These are phyloP conservation scores for Lactifluus subvellereus DNA, from an alignment of 768 basidiomycete genomes.

Conservation along the genomic window DNA sequence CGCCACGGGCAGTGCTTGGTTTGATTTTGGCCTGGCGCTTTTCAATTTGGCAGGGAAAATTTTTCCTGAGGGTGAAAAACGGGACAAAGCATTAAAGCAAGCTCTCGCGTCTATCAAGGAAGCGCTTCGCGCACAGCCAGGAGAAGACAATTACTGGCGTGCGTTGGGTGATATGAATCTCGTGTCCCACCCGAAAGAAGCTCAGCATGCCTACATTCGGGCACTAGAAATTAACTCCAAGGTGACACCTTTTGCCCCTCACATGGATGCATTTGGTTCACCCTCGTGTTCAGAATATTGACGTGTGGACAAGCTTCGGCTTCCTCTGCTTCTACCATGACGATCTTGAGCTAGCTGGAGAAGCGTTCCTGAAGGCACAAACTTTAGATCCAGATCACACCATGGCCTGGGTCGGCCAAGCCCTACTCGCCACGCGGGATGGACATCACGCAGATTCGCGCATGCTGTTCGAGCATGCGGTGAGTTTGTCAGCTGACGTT, in stretches of 20 bases:
- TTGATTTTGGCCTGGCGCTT: conserved; percentile 65
- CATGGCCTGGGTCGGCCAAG: conserved; percentile 88
- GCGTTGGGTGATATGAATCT: conserved; percentile 74
- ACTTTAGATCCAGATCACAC: conserved; percentile 87
- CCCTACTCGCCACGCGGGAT: conserved; percentile 56
- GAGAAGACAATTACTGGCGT: conserved; percentile 74
- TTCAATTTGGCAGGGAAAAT: conserved; percentile 40
- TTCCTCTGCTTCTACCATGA: conserved; percentile 75
- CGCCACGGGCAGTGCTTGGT: conserved; percentile 55
- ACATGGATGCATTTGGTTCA: conserved; percentile 8
- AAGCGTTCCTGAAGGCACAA: conserved; percentile 83
- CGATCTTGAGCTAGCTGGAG: conserved; percentile 78
- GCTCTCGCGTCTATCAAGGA: conserved; percentile 54
- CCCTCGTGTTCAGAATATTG: conserved; percentile 46
- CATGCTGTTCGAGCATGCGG: conserved; percentile 68
- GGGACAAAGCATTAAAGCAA: conserved; percentile 36
- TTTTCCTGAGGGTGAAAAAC: conserved; percentile 30
- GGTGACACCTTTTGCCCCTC: conserved; percentile 37
- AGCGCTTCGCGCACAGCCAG: conserved; percentile 67
- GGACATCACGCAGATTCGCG: conserved; percentile 57
- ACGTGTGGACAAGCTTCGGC: conserved; percentile 83
- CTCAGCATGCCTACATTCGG: conserved; percentile 90
- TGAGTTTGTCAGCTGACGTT: conserved; percentile 49
- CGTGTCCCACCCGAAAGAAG: conserved; percentile 55
- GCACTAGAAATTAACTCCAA: conserved; percentile 83